Conservation (phyloP, 2,329 filamentous ascomycete genomes). For the Pseudohalonectria lignicola region DNA sequence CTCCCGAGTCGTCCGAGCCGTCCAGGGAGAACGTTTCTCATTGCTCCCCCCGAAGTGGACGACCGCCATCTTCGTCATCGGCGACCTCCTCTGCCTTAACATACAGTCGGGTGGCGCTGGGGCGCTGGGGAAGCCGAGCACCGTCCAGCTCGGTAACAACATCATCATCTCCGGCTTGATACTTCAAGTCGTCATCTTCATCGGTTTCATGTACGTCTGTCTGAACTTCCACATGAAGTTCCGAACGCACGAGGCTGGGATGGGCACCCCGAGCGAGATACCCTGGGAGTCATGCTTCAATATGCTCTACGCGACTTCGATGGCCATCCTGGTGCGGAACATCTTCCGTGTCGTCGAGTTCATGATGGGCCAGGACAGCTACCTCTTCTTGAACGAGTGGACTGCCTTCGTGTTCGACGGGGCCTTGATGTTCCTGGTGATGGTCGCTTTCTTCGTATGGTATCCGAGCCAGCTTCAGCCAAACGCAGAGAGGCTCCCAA, state of each 20-base stretch:
- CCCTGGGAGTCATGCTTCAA: slow-evolving; percentile 21
- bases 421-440: slow-evolving; percentile 22
- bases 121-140: no score
- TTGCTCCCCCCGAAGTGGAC: no score
- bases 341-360: slow-evolving; percentile 38
- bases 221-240: slow-evolving; percentile 27
- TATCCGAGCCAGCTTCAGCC: slow-evolving; percentile 10
- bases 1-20: no score
- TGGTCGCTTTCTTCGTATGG: slow-evolving; percentile 8
- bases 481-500: no score
- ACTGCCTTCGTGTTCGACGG: slow-evolving; percentile 32
- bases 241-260: neutral
- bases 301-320: slow-evolving; percentile 23
- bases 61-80: no score
- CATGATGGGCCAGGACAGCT: slow-evolving; percentile 25
- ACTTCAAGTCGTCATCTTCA: slow-evolving; percentile 38
- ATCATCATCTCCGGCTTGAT: no score
- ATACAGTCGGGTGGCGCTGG: no score
- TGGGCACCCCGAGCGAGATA: slow-evolving; percentile 6
- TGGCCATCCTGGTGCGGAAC: slow-evolving; percentile 28
- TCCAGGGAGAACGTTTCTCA: no score
- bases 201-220: slow-evolving; percentile 35
- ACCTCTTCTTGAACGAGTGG: slow-evolving; percentile 27
- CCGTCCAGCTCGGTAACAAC: no score
- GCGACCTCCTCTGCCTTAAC: no score